Conservation (phyloP, 805 yeast genomes). For the Starmera quercuum region DNA sequence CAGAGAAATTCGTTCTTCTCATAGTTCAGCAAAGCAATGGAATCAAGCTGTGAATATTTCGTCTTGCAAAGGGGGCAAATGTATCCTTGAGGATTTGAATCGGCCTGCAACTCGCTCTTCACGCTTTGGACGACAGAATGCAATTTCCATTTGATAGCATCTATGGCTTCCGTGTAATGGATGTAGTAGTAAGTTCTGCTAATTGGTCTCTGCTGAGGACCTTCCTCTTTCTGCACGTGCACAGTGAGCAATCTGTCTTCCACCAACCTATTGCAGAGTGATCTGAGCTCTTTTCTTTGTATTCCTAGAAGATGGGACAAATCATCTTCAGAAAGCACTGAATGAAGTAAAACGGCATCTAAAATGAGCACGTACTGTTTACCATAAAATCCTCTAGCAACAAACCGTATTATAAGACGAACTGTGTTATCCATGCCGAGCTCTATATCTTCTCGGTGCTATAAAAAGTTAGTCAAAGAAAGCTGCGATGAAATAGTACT, state of each 20-base stretch:
- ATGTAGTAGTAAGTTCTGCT: constrained; percentile 79
- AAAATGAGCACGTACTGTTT: constrained; percentile 74
- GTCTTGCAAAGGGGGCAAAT: constrained; percentile 81
- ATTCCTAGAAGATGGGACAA: constrained; percentile 72
- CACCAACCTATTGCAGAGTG: constrained; percentile 69
- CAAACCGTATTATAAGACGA: constrained; percentile 56
- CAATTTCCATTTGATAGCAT: constrained; percentile 93
- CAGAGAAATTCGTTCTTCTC: constrained; percentile 79
- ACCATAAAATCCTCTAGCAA: constrained; percentile 81
- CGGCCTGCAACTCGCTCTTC: constrained; percentile 76
- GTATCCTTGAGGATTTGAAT: constrained; percentile 89
- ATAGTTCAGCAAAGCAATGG: constrained; percentile 70
- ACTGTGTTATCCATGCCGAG: constrained; percentile 37
- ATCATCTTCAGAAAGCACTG: constrained; percentile 90
- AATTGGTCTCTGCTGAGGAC: constrained; percentile 55
- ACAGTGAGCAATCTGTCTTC: constrained; percentile 76
- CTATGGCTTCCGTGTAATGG: constrained; percentile 89
- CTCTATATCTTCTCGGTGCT: too few relatives aligned
- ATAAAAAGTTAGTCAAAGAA: too few relatives aligned
- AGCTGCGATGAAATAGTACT: too few relatives aligned
- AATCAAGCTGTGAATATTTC: constrained; percentile 81
- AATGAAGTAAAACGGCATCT: constrained; percentile 83
- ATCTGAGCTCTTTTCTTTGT: constrained; percentile 79
- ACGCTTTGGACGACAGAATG: constrained; percentile 74
- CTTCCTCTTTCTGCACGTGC: constrained; percentile 67